phyloP scores from a whole-genome alignment of 2,329 filamentous ascomycete genomes.

The Fusarium sp. region DNA sequence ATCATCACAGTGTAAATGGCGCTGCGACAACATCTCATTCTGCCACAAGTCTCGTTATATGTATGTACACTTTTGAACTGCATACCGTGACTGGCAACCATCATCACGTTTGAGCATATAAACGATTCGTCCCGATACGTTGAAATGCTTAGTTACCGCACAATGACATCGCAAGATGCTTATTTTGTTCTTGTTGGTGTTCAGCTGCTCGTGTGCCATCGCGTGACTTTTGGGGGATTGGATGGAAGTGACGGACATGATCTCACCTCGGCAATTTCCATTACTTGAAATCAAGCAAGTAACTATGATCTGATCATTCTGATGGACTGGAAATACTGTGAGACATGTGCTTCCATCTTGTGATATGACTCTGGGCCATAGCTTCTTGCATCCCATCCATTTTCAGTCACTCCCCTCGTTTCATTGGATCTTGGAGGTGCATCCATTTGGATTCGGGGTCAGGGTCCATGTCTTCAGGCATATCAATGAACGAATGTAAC shows the following conservation, averaged over 20 bases:
- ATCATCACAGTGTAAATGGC: slow-evolving; percentile 38
- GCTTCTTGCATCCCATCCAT: background rate
- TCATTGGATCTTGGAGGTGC: background rate
- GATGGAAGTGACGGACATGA: background rate
- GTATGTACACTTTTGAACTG: background rate
- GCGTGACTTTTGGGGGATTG: background rate
- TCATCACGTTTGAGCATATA: background rate
- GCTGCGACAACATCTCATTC: background rate
- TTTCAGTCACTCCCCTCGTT: background rate
- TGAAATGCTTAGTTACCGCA: background rate
- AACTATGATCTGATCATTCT: no score
- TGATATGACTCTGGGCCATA: background rate
- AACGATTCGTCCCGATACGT: slow-evolving; percentile 2
- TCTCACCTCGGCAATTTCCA: background rate
- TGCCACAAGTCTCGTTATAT: accelerated
- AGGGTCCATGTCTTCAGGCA: no score
- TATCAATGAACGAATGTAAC: no score
- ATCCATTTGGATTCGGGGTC: background rate
- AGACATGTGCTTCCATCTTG: background rate
- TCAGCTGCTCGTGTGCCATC: background rate
- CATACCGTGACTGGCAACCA: slow-evolving; percentile 4
- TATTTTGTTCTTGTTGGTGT: background rate
- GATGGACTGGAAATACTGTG: background rate
- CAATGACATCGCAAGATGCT: slow-evolving; percentile 10
- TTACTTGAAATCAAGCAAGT: no score